Percentiles rank a stretch among this genome's conserved stretches.
These are phyloP conservation scores for Entomortierella parvispora DNA, from an alignment of 192 early-diverging fungal genomes.

Conservation along the genomic window DNA sequence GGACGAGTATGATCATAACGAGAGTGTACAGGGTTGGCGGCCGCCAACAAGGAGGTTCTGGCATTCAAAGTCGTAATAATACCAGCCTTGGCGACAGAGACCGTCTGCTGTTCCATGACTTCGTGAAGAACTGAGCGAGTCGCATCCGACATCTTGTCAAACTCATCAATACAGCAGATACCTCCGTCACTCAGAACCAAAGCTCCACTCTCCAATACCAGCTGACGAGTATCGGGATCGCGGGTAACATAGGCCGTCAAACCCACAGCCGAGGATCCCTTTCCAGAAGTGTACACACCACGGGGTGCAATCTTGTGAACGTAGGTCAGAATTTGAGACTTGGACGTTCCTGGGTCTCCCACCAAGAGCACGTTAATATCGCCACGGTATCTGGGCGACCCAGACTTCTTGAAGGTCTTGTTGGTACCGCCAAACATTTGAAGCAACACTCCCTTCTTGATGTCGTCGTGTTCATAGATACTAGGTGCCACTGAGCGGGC, in stretches of 20 bases:
- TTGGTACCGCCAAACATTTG: slow-evolving; percentile 96
- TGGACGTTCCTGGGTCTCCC: slow-evolving; percentile 96
- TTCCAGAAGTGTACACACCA: slow-evolving; percentile 97
- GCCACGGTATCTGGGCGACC: slow-evolving; percentile 78
- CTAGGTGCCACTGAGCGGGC: slow-evolving; percentile 91
- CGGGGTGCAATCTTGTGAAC: slow-evolving; percentile 94
- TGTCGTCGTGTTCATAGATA: slow-evolving; percentile 95
- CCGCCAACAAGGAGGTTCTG: slow-evolving; percentile 92
- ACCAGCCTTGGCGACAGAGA: slow-evolving; percentile 98
- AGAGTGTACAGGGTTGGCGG: slow-evolving; percentile 94
- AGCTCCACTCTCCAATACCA: slow-evolving; percentile 97
- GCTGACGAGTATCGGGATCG: slow-evolving; percentile 94
- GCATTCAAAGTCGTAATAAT: slow-evolving; percentile 99
- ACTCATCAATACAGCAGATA: slow-evolving; percentile 98
- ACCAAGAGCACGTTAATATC: slow-evolving; percentile 96
- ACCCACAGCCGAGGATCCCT: slow-evolving; percentile 96
- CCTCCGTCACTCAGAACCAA: slow-evolving; percentile 96
- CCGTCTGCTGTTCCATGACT: slow-evolving; percentile 99
- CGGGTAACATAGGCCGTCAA: slow-evolving; percentile 95
- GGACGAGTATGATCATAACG: slow-evolving; percentile 86
- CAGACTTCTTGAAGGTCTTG: slow-evolving; percentile 79
- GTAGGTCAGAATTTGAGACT: slow-evolving; percentile 93
- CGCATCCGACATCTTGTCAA: slow-evolving; percentile 98
- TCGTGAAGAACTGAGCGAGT: slow-evolving; percentile 96
- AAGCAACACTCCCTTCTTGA: slow-evolving; percentile 96